Conservation (phyloP, 2,329 filamentous ascomycete genomes). For the Geosmithia flava region DNA sequence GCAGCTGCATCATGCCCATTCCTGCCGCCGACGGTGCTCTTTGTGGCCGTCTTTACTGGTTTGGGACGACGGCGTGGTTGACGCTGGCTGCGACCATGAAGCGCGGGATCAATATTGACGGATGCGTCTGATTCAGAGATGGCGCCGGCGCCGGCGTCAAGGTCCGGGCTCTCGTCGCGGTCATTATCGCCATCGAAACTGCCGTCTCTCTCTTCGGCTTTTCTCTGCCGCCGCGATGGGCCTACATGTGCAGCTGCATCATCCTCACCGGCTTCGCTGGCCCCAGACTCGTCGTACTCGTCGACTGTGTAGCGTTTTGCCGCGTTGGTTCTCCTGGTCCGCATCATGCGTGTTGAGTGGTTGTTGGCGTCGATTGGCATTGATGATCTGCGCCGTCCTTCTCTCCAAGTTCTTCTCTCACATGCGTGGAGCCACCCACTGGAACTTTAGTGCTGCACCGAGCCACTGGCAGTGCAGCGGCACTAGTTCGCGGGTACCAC, state of each 20-base stretch:
- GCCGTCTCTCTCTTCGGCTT: constrained; percentile 13
- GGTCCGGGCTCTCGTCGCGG: constrained; percentile 10
- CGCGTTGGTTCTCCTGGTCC: constrained; percentile 23
- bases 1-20: background rate
- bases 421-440: background rate
- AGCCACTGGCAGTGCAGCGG: no score
- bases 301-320: constrained; percentile 18
- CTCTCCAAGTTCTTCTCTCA: background rate
- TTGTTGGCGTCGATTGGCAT: background rate
- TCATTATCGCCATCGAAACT: constrained; percentile 15
- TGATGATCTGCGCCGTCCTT: background rate
- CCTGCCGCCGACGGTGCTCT: background rate
- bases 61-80: background rate
- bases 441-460: background rate
- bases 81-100: background rate
- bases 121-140: background rate
- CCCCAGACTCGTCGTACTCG: constrained; percentile 21
- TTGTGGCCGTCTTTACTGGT: no score
- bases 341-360: constrained; percentile 11
- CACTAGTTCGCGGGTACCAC: no score
- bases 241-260: background rate
- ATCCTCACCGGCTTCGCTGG: constrained; percentile 12
- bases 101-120: background rate
- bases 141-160: constrained; percentile 6
- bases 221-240: constrained; percentile 8